Conservation (phyloP, 2,329 filamentous ascomycete genomes). For the Hymenoscyphus infarciens region DNA sequence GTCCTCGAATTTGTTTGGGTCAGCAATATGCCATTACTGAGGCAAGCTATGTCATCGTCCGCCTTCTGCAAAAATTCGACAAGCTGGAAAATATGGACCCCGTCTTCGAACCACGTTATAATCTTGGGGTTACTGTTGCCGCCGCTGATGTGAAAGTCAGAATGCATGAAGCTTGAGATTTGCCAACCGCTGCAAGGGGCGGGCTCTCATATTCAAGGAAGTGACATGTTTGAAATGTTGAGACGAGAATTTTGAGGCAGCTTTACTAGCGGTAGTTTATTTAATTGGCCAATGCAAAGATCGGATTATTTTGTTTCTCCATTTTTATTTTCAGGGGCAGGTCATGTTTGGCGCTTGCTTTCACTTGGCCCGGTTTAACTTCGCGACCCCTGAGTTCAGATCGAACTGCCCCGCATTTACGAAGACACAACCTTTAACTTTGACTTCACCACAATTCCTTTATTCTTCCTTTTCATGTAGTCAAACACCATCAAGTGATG, state of each 20-base stretch:
- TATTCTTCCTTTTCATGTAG: too few species aligned
- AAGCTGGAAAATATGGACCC: slow-evolving; percentile 47
- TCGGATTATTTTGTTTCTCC: neutral
- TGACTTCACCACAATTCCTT: neutral
- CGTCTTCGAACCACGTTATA: neutral
- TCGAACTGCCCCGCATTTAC: neutral
- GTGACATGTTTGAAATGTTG: neutral
- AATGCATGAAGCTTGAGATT: slow-evolving; percentile 9
- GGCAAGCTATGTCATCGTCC: slow-evolving; percentile 65
- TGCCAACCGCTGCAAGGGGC: neutral
- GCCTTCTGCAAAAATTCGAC: slow-evolving; percentile 68
- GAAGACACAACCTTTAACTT: neutral
- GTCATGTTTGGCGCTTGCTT: neutral
- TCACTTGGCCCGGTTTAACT: neutral
- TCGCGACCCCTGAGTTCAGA: neutral
- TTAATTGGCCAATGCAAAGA: neutral
- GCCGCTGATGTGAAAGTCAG: slow-evolving; percentile 5
- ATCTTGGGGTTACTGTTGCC: neutral
- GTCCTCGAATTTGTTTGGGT: slow-evolving; percentile 47
- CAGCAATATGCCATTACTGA: slow-evolving; percentile 78
- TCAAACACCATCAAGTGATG: too few species aligned
- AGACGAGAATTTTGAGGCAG: neutral
- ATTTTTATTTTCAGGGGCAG: neutral
- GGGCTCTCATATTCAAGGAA: neutral
- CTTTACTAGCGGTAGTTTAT: neutral